Base-by-base conservation (phyloP, 2,329 filamentous ascomycete genomes). In the Trichoderma asperellum region DNA sequence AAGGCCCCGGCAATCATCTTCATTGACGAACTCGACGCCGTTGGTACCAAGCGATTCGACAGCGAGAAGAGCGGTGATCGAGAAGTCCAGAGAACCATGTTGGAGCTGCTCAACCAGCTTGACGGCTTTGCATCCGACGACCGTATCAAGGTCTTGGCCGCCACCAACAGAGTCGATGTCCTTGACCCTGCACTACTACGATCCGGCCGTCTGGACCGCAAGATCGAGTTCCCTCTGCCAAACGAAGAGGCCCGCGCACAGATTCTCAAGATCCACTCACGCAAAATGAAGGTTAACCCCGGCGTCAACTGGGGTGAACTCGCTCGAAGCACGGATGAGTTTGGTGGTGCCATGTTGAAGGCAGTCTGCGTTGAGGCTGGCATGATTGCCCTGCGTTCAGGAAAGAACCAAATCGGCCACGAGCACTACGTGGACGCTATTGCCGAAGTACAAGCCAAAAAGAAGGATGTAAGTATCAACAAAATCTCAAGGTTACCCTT, bases 401-500 rank as follows among this genome's bases (percentile, higher is more conserved):
- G 96, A 71, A 94, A 97, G 86, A 94, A 91, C 83, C 97, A 97
- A 87, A 96, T 99, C 78, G 92, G 92, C 70, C 96, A 99, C 80
- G 96, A 99, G 84, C 93, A 99, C 82, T 99, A 98, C 78, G 96
- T 99, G 62, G 96, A 99, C 85, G 96, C 96, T 71, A 98, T 99
- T 80, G 88, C 94, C 47, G 96, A 99, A 83, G 96, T 99, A 75
- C 93, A 94, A 81, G 90, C 91, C 72, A 91, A 97, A 90, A 97
- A 97, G 91, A 96, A 96, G 88, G 93, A 96, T 72, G 87, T 88
- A 76, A 83, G 87, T 85, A 59, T 24, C 5, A 16, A 56, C 62
- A 10, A 21, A 37, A 24, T 2, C 8, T 40, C 21, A n/a, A 18
- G 40, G 2, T 5, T 37, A 7, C 21, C 0, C 0, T 11, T 5